Conservation (phyloP, 202 grass and related monocot species). For the Carex sylvatica region DNA sequence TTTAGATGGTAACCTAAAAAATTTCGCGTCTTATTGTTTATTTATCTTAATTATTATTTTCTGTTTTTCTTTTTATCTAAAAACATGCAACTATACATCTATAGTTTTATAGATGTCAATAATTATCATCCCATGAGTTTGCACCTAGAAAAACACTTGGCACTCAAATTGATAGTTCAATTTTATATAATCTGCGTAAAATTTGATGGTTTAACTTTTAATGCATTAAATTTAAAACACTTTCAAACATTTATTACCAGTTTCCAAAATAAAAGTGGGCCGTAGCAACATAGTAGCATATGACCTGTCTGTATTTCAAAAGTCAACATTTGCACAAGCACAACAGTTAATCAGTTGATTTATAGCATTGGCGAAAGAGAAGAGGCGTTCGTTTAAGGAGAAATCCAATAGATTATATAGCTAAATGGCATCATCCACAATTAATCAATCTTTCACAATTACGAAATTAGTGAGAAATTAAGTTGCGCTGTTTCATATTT, state of each 20-base stretch:
- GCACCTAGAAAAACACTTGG: background rate
- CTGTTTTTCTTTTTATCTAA: background rate
- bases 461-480: no score
- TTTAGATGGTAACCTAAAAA: no score
- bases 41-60: background rate
- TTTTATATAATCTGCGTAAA: background rate
- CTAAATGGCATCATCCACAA: background rate
- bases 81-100: background rate
- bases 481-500: no score
- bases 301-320: background rate
- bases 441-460: background rate
- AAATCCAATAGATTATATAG: background rate
- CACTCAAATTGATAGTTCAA: background rate
- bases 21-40: background rate
- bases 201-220: background rate
- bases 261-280: conserved; percentile 13
- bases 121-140: background rate
- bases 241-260: no score
- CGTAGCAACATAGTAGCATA: background rate
- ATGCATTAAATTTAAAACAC: no score
- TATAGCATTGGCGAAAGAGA: background rate
- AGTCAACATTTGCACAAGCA: background rate
- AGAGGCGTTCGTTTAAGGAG: background rate
- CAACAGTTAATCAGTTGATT: background rate
- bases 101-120: no score